Percentiles rank a stretch among this genome's conserved stretches.
phyloP scores from a whole-genome alignment of 352 stramenopile species.

The Detonula confervacea region DNA sequence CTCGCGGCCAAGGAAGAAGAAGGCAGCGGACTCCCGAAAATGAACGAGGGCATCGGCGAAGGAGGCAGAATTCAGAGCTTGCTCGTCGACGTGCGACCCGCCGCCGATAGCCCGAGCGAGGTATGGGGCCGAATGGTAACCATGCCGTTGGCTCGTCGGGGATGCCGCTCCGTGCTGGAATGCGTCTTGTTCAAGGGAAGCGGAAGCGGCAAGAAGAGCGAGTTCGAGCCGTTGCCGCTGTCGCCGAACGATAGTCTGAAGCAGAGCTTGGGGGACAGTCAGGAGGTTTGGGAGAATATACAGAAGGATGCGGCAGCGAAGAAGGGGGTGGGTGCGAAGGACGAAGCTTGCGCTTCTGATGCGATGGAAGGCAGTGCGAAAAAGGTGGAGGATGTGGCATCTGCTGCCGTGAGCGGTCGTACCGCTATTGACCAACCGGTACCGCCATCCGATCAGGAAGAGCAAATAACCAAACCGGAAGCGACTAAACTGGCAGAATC shows the following conservation, averaged over 20 bases:
- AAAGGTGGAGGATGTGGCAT: background rate
- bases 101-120: conserved; percentile 86
- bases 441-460: too few species aligned
- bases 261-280: conserved; percentile 70
- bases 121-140: conserved; percentile 60
- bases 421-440: too few species aligned
- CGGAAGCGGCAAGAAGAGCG: conserved; percentile 36
- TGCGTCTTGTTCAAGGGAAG: conserved; percentile 23
- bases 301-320: conserved; percentile 47
- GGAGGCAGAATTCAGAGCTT: conserved; percentile 87
- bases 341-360: too few species aligned
- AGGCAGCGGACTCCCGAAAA: conserved; percentile 59
- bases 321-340: conserved; percentile 27
- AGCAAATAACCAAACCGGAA: conserved; percentile 30
- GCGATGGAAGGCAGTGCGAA: background rate
- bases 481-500: conserved; percentile 36
- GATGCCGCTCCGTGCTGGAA: conserved; percentile 36
- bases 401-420: background rate
- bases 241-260: conserved; percentile 62
- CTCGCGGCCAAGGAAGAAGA: conserved; percentile 56
- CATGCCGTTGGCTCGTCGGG: conserved; percentile 73
- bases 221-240: conserved; percentile 72
- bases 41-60: conserved; percentile 73
- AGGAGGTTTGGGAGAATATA: conserved; percentile 81
- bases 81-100: conserved; percentile 95